A percentile compares a stretch with the other conserved stretches of the same genome.
phyloP scores from a whole-genome alignment of 2,329 filamentous ascomycete genomes.

The Colletotrichum sidae region DNA sequence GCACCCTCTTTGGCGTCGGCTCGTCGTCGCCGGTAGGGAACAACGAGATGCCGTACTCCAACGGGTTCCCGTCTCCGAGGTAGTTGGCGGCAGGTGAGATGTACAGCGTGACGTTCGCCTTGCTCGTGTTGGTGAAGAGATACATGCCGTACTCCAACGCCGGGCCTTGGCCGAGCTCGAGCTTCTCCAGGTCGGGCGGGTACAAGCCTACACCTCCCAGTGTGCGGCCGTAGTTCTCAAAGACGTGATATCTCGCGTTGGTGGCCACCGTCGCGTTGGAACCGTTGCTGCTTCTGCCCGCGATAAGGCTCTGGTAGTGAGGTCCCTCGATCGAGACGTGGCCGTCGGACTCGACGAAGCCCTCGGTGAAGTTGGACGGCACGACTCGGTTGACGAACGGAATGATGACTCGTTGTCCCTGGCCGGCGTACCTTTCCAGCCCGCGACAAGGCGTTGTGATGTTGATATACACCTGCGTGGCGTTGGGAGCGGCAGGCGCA shows the following conservation, averaged over 20 bases:
- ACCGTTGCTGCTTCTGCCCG: slow-evolving; percentile 30
- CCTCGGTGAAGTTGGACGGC: slow-evolving; percentile 63
- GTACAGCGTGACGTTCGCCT: slow-evolving; percentile 58
- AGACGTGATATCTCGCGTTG: slow-evolving; percentile 58
- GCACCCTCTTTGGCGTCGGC: slow-evolving; percentile 49
- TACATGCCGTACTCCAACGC: slow-evolving; percentile 72
- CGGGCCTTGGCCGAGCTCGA: slow-evolving; percentile 61
- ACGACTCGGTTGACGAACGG: slow-evolving; percentile 63
- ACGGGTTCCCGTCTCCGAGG: slow-evolving; percentile 59
- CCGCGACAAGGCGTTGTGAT: slow-evolving; percentile 59
- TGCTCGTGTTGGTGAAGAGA: slow-evolving; percentile 64
- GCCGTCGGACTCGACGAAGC: slow-evolving; percentile 73
- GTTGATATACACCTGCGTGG: slow-evolving; percentile 63
- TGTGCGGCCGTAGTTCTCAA: slow-evolving; percentile 68
- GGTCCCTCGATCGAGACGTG: slow-evolving; percentile 66
- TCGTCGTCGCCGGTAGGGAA: slow-evolving; percentile 51
- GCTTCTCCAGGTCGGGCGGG: slow-evolving; percentile 62
- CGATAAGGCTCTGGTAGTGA: slow-evolving; percentile 59
- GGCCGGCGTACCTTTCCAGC: slow-evolving; percentile 55
- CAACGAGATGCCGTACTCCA: slow-evolving; percentile 63
- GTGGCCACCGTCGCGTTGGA: slow-evolving; percentile 7
- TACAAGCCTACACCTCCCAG: slow-evolving; percentile 67
- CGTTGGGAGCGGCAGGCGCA: slow-evolving; percentile 63
- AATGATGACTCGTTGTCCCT: slow-evolving; percentile 61
- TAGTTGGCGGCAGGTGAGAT: slow-evolving; percentile 67